phyloP scores from a whole-genome alignment of 768 basidiomycete genomes.

The Naganishia randhawae region DNA sequence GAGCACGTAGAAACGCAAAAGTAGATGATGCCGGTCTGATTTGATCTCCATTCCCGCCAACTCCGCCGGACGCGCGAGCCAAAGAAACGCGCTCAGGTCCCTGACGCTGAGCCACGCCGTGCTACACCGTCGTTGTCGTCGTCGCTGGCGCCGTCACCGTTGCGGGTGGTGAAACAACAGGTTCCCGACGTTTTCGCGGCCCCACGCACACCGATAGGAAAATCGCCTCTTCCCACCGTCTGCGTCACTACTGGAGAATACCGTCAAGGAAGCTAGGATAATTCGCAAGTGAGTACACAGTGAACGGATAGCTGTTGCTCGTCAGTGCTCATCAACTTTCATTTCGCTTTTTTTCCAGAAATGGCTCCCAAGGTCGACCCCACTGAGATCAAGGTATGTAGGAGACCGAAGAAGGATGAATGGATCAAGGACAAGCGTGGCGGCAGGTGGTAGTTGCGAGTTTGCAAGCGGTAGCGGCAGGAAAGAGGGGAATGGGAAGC shows the following conservation, averaged over 20 bases:
- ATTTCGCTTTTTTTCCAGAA: not conserved
- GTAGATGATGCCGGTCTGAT: not conserved
- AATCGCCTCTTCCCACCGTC: not conserved
- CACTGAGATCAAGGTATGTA: slow-evolving; percentile 74
- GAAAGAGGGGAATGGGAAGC: not conserved
- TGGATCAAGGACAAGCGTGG: not conserved
- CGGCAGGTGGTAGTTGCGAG: not conserved
- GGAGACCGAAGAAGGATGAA: not conserved
- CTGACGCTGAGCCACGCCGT: too few relatives aligned
- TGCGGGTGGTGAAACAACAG: not conserved
- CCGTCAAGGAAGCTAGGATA: slow-evolving; percentile 6
- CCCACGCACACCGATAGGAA: not conserved
- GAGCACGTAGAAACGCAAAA: not conserved
- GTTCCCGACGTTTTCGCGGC: not conserved
- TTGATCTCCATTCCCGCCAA: not conserved
- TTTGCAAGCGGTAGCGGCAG: too few relatives aligned
- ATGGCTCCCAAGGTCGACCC: slow-evolving; percentile 65
- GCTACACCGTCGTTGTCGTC: slow-evolving; percentile 2
- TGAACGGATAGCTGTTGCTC: too few relatives aligned
- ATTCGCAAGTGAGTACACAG: slow-evolving; percentile 22
- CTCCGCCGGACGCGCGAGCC: not conserved
- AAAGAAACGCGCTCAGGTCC: not conserved
- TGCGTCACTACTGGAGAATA: slow-evolving; percentile 1
- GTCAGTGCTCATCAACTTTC: too few relatives aligned
- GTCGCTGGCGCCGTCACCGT: not conserved